These are phyloP conservation scores for Nakaseomyces sp. DNA, from an alignment of 1,139 yeast genomes.

Conservation along the genomic window DNA sequence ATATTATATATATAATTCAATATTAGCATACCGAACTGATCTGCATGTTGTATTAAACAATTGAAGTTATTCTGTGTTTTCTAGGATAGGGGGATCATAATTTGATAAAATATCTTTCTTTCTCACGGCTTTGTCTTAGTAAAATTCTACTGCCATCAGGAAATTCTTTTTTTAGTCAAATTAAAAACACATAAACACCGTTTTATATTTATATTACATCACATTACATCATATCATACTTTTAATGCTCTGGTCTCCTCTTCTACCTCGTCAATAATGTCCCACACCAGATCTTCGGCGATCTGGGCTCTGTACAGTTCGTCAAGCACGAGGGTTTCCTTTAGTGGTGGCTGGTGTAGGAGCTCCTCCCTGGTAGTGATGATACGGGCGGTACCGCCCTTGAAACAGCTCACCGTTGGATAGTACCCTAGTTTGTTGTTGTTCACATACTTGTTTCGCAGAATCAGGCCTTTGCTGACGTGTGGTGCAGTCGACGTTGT, in stretches of 20 bases:
- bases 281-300: conserved; percentile 78
- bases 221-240: no score
- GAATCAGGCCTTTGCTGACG: conserved; percentile 26
- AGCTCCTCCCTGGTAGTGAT: conserved; percentile 15
- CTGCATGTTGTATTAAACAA: no score
- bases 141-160: no score
- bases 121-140: no score
- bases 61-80: no score
- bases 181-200: no score
- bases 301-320: conserved; percentile 61
- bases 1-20: no score
- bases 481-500: not conserved
- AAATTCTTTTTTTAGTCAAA: no score
- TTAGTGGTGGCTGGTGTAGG: conserved; percentile 39
- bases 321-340: conserved; percentile 45
- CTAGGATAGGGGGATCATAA: no score
- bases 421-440: conserved; percentile 86
- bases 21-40: no score
- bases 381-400: conserved; percentile 58
- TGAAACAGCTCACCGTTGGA: conserved; percentile 80
- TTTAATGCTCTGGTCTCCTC: conserved; percentile 33
- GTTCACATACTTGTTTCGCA: conserved; percentile 43
- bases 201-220: no score
- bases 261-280: conserved; percentile 77
- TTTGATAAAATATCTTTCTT: no score